Evolutionary conservation across 164 flowering plant genomes (phyloP), one percentile per base, ranked within the genome.

Genomic region (Euptelea pleiosperma): DNA sequence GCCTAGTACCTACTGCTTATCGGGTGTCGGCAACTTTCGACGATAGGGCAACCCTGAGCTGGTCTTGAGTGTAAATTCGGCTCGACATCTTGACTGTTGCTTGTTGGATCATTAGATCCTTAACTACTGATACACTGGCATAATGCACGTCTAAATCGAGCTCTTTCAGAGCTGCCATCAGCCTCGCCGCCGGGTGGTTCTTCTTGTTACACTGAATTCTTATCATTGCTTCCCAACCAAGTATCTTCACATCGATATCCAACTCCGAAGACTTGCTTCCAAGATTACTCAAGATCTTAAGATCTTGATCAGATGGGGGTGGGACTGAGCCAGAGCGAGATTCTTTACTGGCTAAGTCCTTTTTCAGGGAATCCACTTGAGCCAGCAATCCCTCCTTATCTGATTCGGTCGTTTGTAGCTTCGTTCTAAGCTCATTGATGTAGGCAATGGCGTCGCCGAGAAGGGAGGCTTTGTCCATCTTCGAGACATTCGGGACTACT

Each of bases 381-480:
- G 63, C 24, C 55, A 67, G 74, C 66, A 89, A 31, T 0, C 62
- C 79, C 19, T 84, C 93, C 47, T 75, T 86, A 1, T 84, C 89
- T 0, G 78, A 67, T 39, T 89, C 91, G 0, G 70, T 29, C 0
- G 37, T 57, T 44, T 80, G 78, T 8, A 89, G 77, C 75, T 87
- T 89, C 0, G 63, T 22, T 34, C 57, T 74, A 9, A 92, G 78
- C 78, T 92, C 98, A 18, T 81, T 79, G 56, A 92, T 92, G 71
- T 87, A 92, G 9, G 86, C 52, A 62, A 89, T 81, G 11, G 98
- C 96, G 55, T 92, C 98, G 0, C 90, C 91, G 1, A 92, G 84
- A 7, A 92, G 83, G 3, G 98, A 92, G 0, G 98, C 98, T 61
- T 92, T 92, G 73, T 92, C 98, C 96, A 89, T 92, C 53, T 87